These are phyloP conservation scores for Mycena capillaripes DNA, from an alignment of 768 basidiomycete species.

Conservation along the genomic window DNA sequence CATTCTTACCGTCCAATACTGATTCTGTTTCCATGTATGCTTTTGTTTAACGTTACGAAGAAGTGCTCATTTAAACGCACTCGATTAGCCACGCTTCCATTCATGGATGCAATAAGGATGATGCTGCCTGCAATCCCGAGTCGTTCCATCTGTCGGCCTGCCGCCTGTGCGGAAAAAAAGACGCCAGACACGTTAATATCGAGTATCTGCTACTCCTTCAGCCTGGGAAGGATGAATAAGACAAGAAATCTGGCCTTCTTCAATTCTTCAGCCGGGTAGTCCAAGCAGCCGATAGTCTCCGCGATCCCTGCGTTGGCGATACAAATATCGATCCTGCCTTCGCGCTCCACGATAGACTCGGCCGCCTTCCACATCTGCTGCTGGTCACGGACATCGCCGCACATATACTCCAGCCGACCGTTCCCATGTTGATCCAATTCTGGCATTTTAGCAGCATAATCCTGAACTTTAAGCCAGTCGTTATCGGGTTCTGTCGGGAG, in stretches of 20 bases:
- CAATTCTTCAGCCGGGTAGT: constrained; percentile 76
- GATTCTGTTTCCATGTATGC: constrained; percentile 56
- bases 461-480: constrained; percentile 63
- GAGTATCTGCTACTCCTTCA: constrained; percentile 52
- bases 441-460: constrained; percentile 61
- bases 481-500: constrained; percentile 61
- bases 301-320: constrained; percentile 86
- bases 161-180: constrained; percentile 72
- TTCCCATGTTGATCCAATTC: not conserved
- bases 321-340: constrained; percentile 80
- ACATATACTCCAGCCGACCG: constrained; percentile 68
- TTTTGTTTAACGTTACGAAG: too few relatives aligned
- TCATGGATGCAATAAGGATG: constrained; percentile 73
- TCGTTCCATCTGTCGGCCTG: constrained; percentile 68
- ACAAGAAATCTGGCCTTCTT: constrained; percentile 58
- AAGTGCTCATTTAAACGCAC: constrained; percentile 49
- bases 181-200: constrained; percentile 67
- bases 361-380: constrained; percentile 66
- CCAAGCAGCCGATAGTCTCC: constrained; percentile 71
- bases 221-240: not conserved
- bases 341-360: constrained; percentile 72
- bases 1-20: constrained; percentile 37
- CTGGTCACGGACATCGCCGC: constrained; percentile 76
- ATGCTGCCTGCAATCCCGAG: constrained; percentile 65
- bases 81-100: constrained; percentile 75